Evolutionary conservation across 2,329 filamentous ascomycete genomes (phyloP), one percentile per base, ranked within the genome.

Genomic region (Talaromyces sp.): DNA sequence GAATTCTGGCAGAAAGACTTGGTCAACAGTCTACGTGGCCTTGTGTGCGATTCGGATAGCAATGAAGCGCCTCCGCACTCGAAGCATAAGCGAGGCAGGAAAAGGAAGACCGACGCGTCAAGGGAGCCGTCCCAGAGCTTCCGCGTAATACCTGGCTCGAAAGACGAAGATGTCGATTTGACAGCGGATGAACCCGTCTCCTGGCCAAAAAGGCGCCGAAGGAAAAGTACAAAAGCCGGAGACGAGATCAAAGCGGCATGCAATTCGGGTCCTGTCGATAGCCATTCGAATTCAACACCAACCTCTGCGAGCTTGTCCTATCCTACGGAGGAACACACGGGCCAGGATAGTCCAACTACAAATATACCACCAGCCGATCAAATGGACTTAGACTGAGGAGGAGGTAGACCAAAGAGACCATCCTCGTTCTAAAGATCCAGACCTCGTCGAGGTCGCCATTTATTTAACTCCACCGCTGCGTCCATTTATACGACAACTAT

Each of bases 1-100:
- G 71, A 72, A 31, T 59, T 64, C 12, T 75, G 69, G 70, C 72
- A 73, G 61, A 68, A 66, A 9, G 75, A 75, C n/a, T 61, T 78
- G 47, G 64, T 72, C 5, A 68, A 73, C 18, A 72, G 68, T 12
- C 71, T 77, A 67, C 67, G 73, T 27, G 68, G 68, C 12, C 61
- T 77, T 5, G 66, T 66, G 14, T 73, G 69, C 59, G 65, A 73
- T 44, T 69, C 70, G 1, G 69, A 72, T 53, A 65, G 57, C n/a
- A 64, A 64, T 33, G 58, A 64, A 34, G 34, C 52, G 30, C 62
- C 56, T 23, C 40, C 51, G 5, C 53, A 50, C 5, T 16, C 56
- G 5, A 56, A 53, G 31, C 65, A 60, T 28, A 72, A 65, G 36
- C 68, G 70, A 65, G 73, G 74, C 31, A 70, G 68, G 59, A 78